A percentile compares a stretch with the other conserved stretches of the same genome.
phyloP scores from a whole-genome alignment of 176 grass and related monocot genomes.

The Eleusine indica region DNA sequence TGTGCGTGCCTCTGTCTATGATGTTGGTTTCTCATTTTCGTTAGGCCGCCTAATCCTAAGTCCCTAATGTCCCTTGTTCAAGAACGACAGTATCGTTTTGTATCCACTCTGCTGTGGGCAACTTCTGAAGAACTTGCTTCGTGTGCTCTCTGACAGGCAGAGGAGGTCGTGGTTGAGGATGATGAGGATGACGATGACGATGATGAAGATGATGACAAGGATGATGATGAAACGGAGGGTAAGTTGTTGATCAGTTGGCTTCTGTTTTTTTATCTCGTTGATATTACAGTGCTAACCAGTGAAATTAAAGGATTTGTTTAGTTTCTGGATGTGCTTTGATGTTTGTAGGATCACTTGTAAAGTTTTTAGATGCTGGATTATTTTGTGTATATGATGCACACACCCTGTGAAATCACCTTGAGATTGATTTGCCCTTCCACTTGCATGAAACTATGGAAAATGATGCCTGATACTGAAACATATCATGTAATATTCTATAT shows the following conservation, averaged over 20 bases:
- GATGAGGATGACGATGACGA: constrained; percentile 56
- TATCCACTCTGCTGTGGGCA: not conserved
- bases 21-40: not conserved
- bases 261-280: not conserved
- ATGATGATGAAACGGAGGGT: constrained; percentile 56
- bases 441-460: not conserved
- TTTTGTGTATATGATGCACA: not conserved
- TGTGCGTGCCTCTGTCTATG: not conserved
- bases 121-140: not conserved
- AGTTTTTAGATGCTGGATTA: not conserved
- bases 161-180: constrained; percentile 62
- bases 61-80: not conserved
- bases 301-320: not conserved
- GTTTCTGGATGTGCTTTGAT: not conserved
- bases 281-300: not conserved
- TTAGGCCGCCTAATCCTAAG: not conserved
- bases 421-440: not conserved
- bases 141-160: constrained; percentile 2
- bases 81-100: not conserved
- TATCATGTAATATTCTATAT: not conserved
- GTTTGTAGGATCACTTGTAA: not conserved
- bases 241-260: not conserved
- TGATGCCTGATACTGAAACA: not conserved
- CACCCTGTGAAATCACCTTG: not conserved
- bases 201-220: constrained; percentile 65